Evolutionary conservation across 208 protist species (phyloP), one percentile per base, ranked within the genome.

Genomic region (Acanthamoeba divionensis): DNA sequence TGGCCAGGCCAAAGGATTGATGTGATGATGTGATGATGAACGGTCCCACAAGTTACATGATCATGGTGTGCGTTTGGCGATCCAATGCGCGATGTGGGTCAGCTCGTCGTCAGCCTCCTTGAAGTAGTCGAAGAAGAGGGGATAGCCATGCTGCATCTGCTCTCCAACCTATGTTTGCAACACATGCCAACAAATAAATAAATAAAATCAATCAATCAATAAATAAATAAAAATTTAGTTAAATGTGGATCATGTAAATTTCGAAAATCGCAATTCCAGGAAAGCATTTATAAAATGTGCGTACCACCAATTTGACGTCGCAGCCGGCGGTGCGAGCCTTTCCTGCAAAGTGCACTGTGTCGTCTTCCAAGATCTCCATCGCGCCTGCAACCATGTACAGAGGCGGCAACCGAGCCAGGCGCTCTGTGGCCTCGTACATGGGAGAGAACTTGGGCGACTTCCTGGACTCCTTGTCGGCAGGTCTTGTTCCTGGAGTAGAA

Each of bases 321-420:
- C n/a, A 36, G n/a, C 79, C 79, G 1, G 79, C 79, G 48, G 66
- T 38, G 21, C 38, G 36, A 9, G 79, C 79, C 60, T 88, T 88
- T 24, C 60, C 79, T 13, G 36, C 79, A 69, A 88, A 88, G 79
- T 88, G 57, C 8, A 50, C 57, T 21, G 79, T 41, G n/a, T 88
- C 79, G 55, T 69, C 60, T n/a, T 38, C 38, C 3, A 88, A 10
- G 24, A 88, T 36, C 21, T 88, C 79, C 13, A 6, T n/a, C 10
- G 33, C 55, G 12, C 79, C 79, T 45, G 26, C 79, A 52, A 36
- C 63, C 73, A 83, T 83, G 73, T 63, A 83, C 21, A 83, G 73
- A 7, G 73, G 73, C 31, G 73, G 73, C 44, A 83, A 33, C 73
- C 63, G 57, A 54, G 73, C 73, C 24, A 83, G 2, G n/a, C 63